Evolutionary conservation across 768 basidiomycete genomes (phyloP), one percentile per base, ranked within the genome.

Genomic region (Amanita rubescens): DNA sequence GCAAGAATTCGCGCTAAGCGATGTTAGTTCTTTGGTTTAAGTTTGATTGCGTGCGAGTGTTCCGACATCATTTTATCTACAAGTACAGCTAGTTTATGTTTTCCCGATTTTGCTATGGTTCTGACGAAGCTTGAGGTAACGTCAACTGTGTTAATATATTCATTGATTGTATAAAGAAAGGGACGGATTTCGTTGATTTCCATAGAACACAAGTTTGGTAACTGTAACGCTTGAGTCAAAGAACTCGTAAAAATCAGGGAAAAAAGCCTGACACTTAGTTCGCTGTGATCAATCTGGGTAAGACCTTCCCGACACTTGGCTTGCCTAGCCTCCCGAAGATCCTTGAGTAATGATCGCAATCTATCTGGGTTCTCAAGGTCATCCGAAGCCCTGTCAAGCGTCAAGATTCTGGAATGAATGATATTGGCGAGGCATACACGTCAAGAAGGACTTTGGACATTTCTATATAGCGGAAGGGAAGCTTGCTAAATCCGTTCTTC

Each of bases 111-210:
- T 46, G 20, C 14, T 46, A 53, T 46, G 44, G 10, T 24, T 53
- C 34, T 25, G 52, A 19, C 22, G 17, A 14, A 25, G 19, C 11
- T 35, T 45, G 42, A n/a, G 52, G 52, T 19, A 46, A 32, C 3
- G 27, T 43, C 12, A 53, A 35, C 17, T 53, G 52, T 2, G 44
- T 53, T 20, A 53, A 53, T 41, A 88, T 68, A 54, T 78, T 75
- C 90, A 94, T 93, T 0, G 90, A 80, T 58, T 82, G 83, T 32
- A 87, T 74, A 62, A 94, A 94, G 72, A 90, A 90, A 2, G 93
- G n/a, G 90, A 34, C 91, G 78, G 59, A 95, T 87, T 65, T 95
- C 94, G 70, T 93, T 92, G 69, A 96, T 89, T 67, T 96, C 93
- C 85, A 94, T 86, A 1, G 90, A 82, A 56, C 83, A 87, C 17